Evolutionary conservation across 2,329 filamentous ascomycete species (phyloP), one percentile per base, ranked within the genome.

Genomic region (Talaromyces sp.): DNA sequence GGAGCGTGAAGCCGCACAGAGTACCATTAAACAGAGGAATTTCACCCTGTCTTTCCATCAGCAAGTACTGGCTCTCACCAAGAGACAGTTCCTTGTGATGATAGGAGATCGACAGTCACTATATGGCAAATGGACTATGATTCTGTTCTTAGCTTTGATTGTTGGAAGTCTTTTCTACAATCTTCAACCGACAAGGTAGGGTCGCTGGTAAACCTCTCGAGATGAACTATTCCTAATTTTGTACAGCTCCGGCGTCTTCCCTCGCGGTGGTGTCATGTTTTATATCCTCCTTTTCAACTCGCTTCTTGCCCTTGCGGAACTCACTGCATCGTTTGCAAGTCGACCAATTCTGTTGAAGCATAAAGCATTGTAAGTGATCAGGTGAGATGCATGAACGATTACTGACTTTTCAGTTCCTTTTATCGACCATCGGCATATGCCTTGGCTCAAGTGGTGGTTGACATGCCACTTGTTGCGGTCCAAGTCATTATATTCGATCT

Each of bases 301-400:
- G 11, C 77, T 89, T 9, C 79, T 89, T 37, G 86, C 87, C 3
- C 73, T 89, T 56, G 84, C 85, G 5, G 86, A 90, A 70, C 79
- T 87, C 47, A 86, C 87, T 0, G 76, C 86, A 1, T 83, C 87
- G 0, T 91, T 90, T 68, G 77, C 82, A 57, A 84, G 83, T 25
- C 84, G 88, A 52, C 88, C 87, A 0, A 89, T 91, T 64, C 75
- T 91, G 45, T 77, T 89, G 62, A 90, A 90, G 73, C 89, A 91
- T 75, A 90, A 90, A 71, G 86, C 83, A 27, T 90, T 90, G 79
- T 80, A 66, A 68, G 79, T 65, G 17, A 15, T 5, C 2, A 22
- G 3, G 10, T 17, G 31, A 19, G 9, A 15, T 19, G 3, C 5
- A 37, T 22, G n/a, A 37, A 56, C 37, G 50, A 41, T 13, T 15